These are phyloP conservation scores for Trametes elegans DNA, from an alignment of 768 basidiomycete species.

Conservation along the genomic window DNA sequence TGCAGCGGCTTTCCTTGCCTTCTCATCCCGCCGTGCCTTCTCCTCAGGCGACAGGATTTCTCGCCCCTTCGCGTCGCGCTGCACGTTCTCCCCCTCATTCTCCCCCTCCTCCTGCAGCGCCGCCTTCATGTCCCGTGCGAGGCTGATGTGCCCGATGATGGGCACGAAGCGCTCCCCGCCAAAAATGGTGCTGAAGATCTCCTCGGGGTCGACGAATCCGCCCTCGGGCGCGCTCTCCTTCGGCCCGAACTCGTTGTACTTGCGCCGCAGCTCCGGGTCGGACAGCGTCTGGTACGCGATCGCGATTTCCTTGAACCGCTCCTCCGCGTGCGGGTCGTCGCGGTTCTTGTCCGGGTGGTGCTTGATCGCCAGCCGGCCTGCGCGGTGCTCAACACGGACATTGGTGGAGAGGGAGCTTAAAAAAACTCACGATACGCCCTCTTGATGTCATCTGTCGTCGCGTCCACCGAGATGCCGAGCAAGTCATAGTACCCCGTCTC, in stretches of 20 bases:
- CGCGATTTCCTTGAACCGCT: slow-evolving; percentile 87
- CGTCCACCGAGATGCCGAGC: slow-evolving; percentile 70
- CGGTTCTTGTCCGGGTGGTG: slow-evolving; percentile 93
- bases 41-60: slow-evolving; percentile 40
- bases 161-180: slow-evolving; percentile 85
- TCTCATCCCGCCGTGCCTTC: slow-evolving; percentile 58
- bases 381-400: neutral
- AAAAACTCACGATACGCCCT: slow-evolving; percentile 74
- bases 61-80: slow-evolving; percentile 50
- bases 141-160: slow-evolving; percentile 85
- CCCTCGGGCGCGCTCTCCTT: slow-evolving; percentile 82
- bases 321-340: slow-evolving; percentile 80
- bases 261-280: slow-evolving; percentile 68
- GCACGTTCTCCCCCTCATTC: slow-evolving; percentile 37
- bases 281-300: slow-evolving; percentile 88
- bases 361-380: slow-evolving; percentile 84
- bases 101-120: slow-evolving; percentile 76
- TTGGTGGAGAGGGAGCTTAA: neutral
- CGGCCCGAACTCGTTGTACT: slow-evolving; percentile 90
- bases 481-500: slow-evolving; percentile 93
- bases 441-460: slow-evolving; percentile 83
- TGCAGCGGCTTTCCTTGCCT: slow-evolving; percentile 57
- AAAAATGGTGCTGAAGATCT: slow-evolving; percentile 72
- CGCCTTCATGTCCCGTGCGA: slow-evolving; percentile 90
- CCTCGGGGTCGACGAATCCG: slow-evolving; percentile 84